These are phyloP conservation scores for Shiraia bambusicola DNA, from an alignment of 2,329 filamentous ascomycete species.

Conservation along the genomic window DNA sequence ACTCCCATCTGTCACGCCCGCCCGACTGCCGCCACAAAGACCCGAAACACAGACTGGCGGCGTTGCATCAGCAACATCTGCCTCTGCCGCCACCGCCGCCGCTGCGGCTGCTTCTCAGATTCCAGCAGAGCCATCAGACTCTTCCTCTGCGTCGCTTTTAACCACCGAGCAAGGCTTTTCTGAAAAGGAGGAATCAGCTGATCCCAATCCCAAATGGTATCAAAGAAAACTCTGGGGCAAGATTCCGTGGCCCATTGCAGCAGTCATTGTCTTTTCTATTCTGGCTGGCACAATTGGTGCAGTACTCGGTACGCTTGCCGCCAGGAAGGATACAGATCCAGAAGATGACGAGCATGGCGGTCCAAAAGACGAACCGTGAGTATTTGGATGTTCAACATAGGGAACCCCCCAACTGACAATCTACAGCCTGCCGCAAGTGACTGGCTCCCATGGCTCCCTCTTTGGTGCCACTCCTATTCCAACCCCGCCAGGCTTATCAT, in stretches of 20 bases:
- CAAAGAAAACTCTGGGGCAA: conserved; percentile 51
- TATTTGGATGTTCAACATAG: conserved; percentile 1
- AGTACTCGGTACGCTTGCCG: conserved; percentile 56
- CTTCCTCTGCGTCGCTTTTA: conserved; percentile 31
- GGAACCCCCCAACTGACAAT: conserved; percentile 15
- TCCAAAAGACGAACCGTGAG: conserved; percentile 35
- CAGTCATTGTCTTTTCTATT: conserved; percentile 49
- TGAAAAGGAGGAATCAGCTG: conserved; percentile 33
- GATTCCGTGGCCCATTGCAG: conserved; percentile 54
- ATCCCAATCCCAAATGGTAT: conserved; percentile 36
- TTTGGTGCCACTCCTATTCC: conserved; percentile 55
- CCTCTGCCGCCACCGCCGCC: conserved; percentile 8
- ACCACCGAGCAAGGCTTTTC: conserved; percentile 23
- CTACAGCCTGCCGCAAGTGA: conserved; percentile 47
- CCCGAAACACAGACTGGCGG: conserved; percentile 37
- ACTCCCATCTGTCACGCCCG: conserved; percentile 27
- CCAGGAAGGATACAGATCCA: conserved; percentile 37
- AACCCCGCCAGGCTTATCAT: conserved; percentile 47
- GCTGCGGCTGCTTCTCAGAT: conserved; percentile 11
- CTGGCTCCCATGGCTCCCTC: conserved; percentile 48
- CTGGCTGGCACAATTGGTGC: conserved; percentile 54
- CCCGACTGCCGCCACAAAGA: conserved; percentile 32
- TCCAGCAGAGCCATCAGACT: conserved; percentile 30
- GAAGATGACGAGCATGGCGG: conserved; percentile 14
- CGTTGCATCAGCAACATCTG: conserved; percentile 17